Evolutionary conservation across 2,329 filamentous ascomycete species (phyloP).

Genomic region (Eutypa lata): DNA sequence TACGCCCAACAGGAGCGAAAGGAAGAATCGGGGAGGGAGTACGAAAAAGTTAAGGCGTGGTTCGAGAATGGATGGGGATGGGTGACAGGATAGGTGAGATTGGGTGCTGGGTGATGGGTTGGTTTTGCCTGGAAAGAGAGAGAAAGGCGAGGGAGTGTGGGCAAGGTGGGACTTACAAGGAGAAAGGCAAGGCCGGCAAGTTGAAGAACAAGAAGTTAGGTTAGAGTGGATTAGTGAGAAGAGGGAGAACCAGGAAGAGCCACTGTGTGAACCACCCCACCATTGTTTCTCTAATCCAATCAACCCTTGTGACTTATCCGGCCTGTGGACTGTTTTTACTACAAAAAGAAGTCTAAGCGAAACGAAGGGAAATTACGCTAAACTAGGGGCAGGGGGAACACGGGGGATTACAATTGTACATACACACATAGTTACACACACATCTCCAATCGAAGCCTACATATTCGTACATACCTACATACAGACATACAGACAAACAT

Average conservation of each 20-base stretch:
- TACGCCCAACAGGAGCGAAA: conserved; percentile 17
- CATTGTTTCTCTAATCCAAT: conserved; percentile 1
- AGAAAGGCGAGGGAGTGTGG: too few relatives aligned
- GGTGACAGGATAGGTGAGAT: not conserved
- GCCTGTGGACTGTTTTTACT: conserved; percentile 14
- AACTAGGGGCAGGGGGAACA: conserved; percentile 13
- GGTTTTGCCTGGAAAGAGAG: not conserved
- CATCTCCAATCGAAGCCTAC: too few relatives aligned
- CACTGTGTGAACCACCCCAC: not conserved
- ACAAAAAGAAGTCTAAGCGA: conserved; percentile 20
- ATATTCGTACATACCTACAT: too few relatives aligned
- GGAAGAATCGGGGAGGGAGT: conserved; percentile 9
- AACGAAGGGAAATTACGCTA: conserved; percentile 23
- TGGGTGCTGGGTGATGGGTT: not conserved
- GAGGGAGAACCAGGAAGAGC: conserved; percentile 5
- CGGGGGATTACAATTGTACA: too few relatives aligned
- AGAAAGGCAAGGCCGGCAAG: not conserved
- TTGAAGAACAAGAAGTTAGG: too few relatives aligned
- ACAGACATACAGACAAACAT: not conserved
- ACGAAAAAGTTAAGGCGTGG: not conserved
- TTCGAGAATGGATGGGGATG: not conserved
- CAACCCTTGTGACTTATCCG: not conserved
- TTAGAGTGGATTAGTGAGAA: conserved; percentile 4
- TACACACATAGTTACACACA: not conserved
- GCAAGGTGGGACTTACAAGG: not conserved